phyloP scores from a whole-genome alignment of 1,284 basidiomycete species.

The Ganoderma boninense region DNA sequence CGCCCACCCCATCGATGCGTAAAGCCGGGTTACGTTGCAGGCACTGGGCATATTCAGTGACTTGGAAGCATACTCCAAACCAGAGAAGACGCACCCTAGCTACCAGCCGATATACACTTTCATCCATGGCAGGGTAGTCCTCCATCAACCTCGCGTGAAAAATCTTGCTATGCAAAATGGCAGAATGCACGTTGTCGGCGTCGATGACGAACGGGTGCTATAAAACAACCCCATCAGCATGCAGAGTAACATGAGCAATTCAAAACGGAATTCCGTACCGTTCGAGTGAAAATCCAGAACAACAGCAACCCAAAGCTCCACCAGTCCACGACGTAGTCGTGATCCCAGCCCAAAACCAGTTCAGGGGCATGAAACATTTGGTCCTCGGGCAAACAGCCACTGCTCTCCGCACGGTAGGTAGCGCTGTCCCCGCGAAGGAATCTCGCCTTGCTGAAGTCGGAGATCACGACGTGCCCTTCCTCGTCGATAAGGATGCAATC shows the following conservation, averaged over 20 bases:
- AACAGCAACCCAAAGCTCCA: slow-evolving; percentile 85
- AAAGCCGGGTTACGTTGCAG: slow-evolving; percentile 62
- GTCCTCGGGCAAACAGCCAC: not conserved
- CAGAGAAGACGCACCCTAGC: slow-evolving; percentile 42
- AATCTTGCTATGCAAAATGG: slow-evolving; percentile 36
- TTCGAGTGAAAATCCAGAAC: slow-evolving; percentile 72
- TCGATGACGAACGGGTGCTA: slow-evolving; percentile 49
- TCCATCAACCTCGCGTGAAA: slow-evolving; percentile 33
- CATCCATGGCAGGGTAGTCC: slow-evolving; percentile 39
- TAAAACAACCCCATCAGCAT: not conserved
- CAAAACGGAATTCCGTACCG: slow-evolving; percentile 42
- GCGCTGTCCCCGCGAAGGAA: slow-evolving; percentile 51
- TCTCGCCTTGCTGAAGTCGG: slow-evolving; percentile 40
- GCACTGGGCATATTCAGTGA: slow-evolving; percentile 47
- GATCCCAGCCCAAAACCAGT: slow-evolving; percentile 73
- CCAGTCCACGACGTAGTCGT: slow-evolving; percentile 82
- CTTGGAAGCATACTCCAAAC: not conserved
- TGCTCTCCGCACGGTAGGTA: not conserved
- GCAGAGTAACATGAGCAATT: not conserved
- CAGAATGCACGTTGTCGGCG: slow-evolving; percentile 28
- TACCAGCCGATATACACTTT: slow-evolving; percentile 49
- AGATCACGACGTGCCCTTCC: slow-evolving; percentile 68
- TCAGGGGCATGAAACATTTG: slow-evolving; percentile 76
- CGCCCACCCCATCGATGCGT: slow-evolving; percentile 48
- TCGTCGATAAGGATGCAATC: slow-evolving; percentile 70